Evolutionary conservation across 805 yeast genomes (phyloP), one percentile per base, ranked within the genome.

Genomic region (Kluyveromyces siamensis): DNA sequence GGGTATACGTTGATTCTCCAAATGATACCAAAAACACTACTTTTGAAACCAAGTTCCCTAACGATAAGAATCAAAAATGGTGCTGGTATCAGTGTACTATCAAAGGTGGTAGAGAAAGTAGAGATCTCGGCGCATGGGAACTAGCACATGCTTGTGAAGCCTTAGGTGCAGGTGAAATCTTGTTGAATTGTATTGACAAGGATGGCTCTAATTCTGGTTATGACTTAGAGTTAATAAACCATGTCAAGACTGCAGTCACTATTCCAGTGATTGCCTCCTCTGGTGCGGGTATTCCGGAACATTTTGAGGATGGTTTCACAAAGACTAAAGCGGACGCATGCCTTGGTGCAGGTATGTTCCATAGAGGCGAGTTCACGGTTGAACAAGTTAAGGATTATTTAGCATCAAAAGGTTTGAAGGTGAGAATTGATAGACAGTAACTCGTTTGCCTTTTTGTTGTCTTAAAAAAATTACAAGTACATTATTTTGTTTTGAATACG

Each of bases 321-420:
- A 73, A 83, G 41, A 89, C 97, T 14, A 73, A 77, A 6, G 84
- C 93, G 1, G 99, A 93, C 69, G 99, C 99, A 40, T 98, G 99
- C 16, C 74, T 93, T 39, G 99, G 99, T 37, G 99, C 99, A 4
- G 99, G 99, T 41, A 84, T 93, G 83, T 93, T 93, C 74, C 99
- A 93, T 72, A 76, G 99, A 63, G 90, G 87, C 19, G 98, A 91
- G 60, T 93, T 84, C 67, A 81, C 87, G 11, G 97, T 93, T 16
- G 75, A 77, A 45, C 82, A 89, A 45, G 96, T 93, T 41, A 93
- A 93, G 67, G 64, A 75, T 27, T 81, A 76, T 55, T 74, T 91
- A 63, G 67, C 72, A 42, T 67, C 72, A 1, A 65, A 75, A 14
- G 87, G 84, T 0, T 74, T 87, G 61, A 79, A 79, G 51, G 96